phyloP scores from a whole-genome alignment of 768 basidiomycete species.

The Nevesoporus exiguus region DNA sequence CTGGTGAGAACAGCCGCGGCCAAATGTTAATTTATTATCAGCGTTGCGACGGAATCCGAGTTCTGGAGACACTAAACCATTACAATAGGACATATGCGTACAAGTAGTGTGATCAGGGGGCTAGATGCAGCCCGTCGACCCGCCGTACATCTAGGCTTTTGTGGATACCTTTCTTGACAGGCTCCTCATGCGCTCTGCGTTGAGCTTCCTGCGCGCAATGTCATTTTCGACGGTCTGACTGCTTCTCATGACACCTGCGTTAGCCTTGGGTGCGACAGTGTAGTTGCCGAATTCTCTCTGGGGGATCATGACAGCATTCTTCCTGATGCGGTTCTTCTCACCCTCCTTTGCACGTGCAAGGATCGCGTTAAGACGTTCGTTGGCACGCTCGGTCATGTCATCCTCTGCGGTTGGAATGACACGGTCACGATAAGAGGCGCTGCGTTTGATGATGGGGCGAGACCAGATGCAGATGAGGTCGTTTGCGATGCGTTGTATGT shows the following conservation, averaged over 20 bases:
- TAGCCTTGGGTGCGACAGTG: constrained; percentile 69
- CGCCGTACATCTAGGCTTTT: constrained; percentile 15
- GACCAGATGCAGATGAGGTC: constrained; percentile 86
- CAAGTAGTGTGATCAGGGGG: not conserved
- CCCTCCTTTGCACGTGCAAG: constrained; percentile 61
- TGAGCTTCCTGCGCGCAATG: constrained; percentile 67
- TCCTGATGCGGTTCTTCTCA: constrained; percentile 66
- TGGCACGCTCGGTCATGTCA: constrained; percentile 35
- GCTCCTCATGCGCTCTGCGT: constrained; percentile 67
- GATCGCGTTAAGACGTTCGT: constrained; percentile 65
- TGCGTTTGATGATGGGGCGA: constrained; percentile 87
- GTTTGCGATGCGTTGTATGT: constrained; percentile 77
- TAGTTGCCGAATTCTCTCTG: constrained; percentile 72
- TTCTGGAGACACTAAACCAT: too few relatives aligned
- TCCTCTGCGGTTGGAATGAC: constrained; percentile 58
- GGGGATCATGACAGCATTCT: constrained; percentile 83
- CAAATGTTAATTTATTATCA: too few relatives aligned
- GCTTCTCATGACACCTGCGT: constrained; percentile 47
- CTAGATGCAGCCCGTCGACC: not conserved
- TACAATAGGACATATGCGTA: constrained; percentile 1
- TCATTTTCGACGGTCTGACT: constrained; percentile 69
- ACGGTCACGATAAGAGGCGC: constrained; percentile 75
- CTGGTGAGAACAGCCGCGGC: too few relatives aligned
- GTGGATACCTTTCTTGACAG: constrained; percentile 50
- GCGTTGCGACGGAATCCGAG: too few relatives aligned